These are phyloP conservation scores for Panellus pusillus DNA, from an alignment of 768 basidiomycete species.

Conservation along the genomic window DNA sequence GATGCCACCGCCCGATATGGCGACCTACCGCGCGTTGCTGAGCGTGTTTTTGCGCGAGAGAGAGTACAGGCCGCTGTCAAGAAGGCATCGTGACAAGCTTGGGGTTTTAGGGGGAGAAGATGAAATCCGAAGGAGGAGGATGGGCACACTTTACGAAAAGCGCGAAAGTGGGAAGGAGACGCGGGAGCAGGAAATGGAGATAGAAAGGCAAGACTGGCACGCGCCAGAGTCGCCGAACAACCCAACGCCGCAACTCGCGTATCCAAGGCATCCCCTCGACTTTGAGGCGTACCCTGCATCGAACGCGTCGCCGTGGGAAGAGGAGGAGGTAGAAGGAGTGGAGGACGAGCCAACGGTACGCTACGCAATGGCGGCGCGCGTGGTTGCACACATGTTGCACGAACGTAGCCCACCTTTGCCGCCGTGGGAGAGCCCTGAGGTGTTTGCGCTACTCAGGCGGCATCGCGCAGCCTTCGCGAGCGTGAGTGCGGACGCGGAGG, in stretches of 20 bases:
- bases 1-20: conserved; percentile 12
- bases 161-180: too few relatives aligned
- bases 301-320: not conserved
- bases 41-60: not conserved
- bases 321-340: not conserved
- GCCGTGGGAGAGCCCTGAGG: not conserved
- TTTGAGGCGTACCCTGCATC: conserved; percentile 5
- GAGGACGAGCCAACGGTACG: not conserved
- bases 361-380: not conserved
- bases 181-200: not conserved
- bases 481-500: not conserved
- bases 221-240: conserved; percentile 14
- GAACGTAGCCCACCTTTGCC: conserved; percentile 7
- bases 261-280: conserved; percentile 13
- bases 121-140: not conserved
- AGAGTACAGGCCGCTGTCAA: too few relatives aligned
- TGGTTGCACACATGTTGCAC: conserved; percentile 12
- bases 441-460: not conserved
- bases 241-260: not conserved
- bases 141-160: not conserved
- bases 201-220: conserved; percentile 3
- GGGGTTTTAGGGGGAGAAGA: not conserved
- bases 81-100: too few relatives aligned
- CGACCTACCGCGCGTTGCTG: conserved; percentile 6
- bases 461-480: not conserved